Base-by-base conservation (phyloP, 208 protist genomes). In the Trypanosoma caninum region DNA sequence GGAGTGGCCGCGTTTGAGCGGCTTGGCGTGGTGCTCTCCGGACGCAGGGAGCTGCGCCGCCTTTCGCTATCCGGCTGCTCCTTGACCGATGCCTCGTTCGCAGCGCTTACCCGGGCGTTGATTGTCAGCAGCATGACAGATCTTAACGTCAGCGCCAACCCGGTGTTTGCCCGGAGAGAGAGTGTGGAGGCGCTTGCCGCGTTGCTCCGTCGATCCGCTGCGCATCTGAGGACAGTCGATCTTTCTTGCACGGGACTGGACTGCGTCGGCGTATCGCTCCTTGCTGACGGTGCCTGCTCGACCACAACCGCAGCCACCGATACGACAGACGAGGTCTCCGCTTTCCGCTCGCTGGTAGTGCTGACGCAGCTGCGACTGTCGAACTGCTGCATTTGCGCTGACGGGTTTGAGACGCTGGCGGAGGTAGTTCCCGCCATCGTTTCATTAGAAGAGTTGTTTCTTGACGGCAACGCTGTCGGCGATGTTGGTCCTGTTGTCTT, bases 231-330 rank as follows among this genome's bases (percentile, higher is more conserved):
- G 16, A 30, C 35, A 51, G 65, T 93, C 8, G 82, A 93, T 56
- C 65, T 89, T n/a, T 77, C 80, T 30, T 89, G 76, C 52, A 89
- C 80, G 4, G 80, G 51, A 4, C 59, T 93, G 6, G 86, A 78
- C n/a, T 80, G 81, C 57, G 41, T 86, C 9, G 86, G 86, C 20
- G 55, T 86, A 7, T 80, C 80, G 22, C 62, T 84, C 50, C 65
- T 93, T 57, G 84, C 80, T 40, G 86, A 93, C 59, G 82, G 80
- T 28, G 40, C 58, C 7, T 31, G 0, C n/a, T 8, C n/a, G 2
- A 14, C 28, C 20, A 22, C 16, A 59, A n/a, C 16, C 31, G 27
- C 55, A 10, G n/a, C 35, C 18, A 40, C 10, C 2, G 63, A 38
- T 40, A 53, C 13, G 2, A 37, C 8, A 33, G 27, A 35, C 13